Evolutionary conservation across 495 filamentous ascomycete species (phyloP), one percentile per base, ranked within the genome.

Genomic region (Annulohypoxylon nitens): DNA sequence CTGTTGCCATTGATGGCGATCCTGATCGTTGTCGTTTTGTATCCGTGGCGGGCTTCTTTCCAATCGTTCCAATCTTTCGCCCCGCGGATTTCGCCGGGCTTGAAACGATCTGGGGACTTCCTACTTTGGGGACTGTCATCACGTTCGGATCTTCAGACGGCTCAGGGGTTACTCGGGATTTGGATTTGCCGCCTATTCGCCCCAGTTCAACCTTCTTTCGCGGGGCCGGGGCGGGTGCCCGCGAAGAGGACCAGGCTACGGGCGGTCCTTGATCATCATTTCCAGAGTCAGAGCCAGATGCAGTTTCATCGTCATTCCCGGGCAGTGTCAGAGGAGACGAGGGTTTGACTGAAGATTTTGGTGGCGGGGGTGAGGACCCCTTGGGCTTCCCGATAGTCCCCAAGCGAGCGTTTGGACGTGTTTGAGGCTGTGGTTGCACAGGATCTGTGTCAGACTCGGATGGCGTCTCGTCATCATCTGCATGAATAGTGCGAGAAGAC

Each of bases 151-250:
- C 76, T 41, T 75, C 63, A 43, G 66, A 64, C 14, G 69, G 61
- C 61, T 78, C 78, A 39, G 76, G 61, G 55, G 75, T 75, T 50
- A 64, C 57, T 64, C 45, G 41, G 16, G 37, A 33, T 34, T 63
- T 76, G 23, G 66, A 26, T 39, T 77, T 80, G 18, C 84, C 85
- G 2, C 84, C 84, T 64, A 87, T 86, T 25, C 76, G 79, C 1
- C 85, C 84, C 47, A 86, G 64, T 0, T 76, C 77, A 2, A 74
- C 78, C 23, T 75, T 75, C 36, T 68, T 78, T 10, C 73, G 67
- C 36, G 62, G 71, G 6, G 48, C 54, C 7, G 74, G 61, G 12
- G 73, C 26, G 43, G 68, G 71, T 41, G 76, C 61, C 2, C 78
- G 64, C 5, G 80, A 64, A 33, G 78, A 48, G 16, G 65, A 51